These are phyloP conservation scores for Puccinia polysora DNA, from an alignment of 1,284 basidiomycete species.

Conservation along the genomic window DNA sequence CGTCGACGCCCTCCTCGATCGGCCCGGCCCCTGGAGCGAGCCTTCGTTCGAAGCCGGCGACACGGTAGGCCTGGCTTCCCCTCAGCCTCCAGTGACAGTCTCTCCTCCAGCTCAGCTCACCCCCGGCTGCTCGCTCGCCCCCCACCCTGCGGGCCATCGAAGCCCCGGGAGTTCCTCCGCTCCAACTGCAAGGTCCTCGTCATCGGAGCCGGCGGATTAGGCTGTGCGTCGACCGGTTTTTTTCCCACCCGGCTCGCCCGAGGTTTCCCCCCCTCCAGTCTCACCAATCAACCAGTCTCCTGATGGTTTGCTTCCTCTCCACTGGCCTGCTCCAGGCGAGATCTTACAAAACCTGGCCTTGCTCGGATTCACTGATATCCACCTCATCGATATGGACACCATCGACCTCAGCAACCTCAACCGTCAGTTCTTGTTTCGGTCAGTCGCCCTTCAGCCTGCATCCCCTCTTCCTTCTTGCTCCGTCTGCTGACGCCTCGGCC, in stretches of 20 bases:
- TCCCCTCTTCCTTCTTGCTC: neutral
- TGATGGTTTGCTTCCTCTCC: conserved; percentile 66
- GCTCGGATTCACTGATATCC: conserved; percentile 92
- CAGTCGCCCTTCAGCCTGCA: conserved; percentile 46
- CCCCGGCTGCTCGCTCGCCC: too few species aligned
- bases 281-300: neutral
- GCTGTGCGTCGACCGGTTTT: conserved; percentile 67
- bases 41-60: conserved; percentile 66
- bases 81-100: neutral
- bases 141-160: too few species aligned
- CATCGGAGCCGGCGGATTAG: conserved; percentile 90
- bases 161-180: conserved; percentile 84
- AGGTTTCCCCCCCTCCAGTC: neutral
- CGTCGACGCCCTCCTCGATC: conserved; percentile 66
- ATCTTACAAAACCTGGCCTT: conserved; percentile 46
- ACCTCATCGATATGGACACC: conserved; percentile 99
- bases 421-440: conserved; percentile 96
- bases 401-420: conserved; percentile 99
- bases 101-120: conserved; percentile 1
- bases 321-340: conserved; percentile 54
- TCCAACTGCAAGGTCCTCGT: conserved; percentile 86
- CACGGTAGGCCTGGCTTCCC: conserved; percentile 57
- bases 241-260: neutral
- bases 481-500: neutral
- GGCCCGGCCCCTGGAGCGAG: conserved; percentile 73